phyloP scores from a whole-genome alignment of 1,139 yeast species.

The Debaryomycetaceae sp. region DNA sequence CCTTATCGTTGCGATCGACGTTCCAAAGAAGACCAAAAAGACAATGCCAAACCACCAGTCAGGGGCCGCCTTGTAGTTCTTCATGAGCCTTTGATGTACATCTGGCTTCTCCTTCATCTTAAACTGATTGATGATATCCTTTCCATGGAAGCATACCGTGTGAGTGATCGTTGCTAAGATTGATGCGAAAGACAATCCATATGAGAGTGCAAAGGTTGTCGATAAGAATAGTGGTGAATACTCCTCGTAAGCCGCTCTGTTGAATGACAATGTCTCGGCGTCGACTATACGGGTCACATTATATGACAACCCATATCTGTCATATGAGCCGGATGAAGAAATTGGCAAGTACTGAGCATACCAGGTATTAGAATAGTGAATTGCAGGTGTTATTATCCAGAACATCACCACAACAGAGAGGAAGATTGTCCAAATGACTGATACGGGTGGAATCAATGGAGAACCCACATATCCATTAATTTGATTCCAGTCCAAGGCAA shows the following conservation, averaged over 20 bases:
- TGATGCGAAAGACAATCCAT: slow-evolving; percentile 11
- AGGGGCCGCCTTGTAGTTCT: slow-evolving; percentile 53
- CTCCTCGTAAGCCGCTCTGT: slow-evolving; percentile 30
- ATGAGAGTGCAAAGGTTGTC: slow-evolving; percentile 11
- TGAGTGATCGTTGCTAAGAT: slow-evolving; percentile 9
- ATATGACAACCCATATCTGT: slow-evolving; percentile 42
- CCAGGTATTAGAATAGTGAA: slow-evolving; percentile 16
- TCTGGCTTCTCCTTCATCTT: slow-evolving; percentile 47
- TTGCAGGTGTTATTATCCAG: slow-evolving; percentile 16
- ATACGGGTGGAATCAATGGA: slow-evolving; percentile 9
- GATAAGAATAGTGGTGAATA: slow-evolving; percentile 39
- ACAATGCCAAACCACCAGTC: slow-evolving; percentile 62
- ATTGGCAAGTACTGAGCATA: slow-evolving; percentile 14
- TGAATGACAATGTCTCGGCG: slow-evolving; percentile 31
- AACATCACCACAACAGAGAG: slow-evolving; percentile 19
- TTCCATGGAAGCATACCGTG: slow-evolving; percentile 7
- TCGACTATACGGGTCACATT: slow-evolving; percentile 41
- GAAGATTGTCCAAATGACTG: slow-evolving; percentile 21
- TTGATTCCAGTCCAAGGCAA: slow-evolving; percentile 25
- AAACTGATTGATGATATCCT: slow-evolving; percentile 45
- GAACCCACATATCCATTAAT: slow-evolving; percentile 5
- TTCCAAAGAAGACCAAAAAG: slow-evolving; percentile 39
- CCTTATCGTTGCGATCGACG: slow-evolving; percentile 36
- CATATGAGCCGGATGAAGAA: slow-evolving; percentile 21
- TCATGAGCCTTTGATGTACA: slow-evolving; percentile 63